Percentiles rank a stretch among this genome's conserved stretches.
These are phyloP conservation scores for Aspergillus persii DNA, from an alignment of 2,329 filamentous ascomycete genomes.

Conservation along the genomic window DNA sequence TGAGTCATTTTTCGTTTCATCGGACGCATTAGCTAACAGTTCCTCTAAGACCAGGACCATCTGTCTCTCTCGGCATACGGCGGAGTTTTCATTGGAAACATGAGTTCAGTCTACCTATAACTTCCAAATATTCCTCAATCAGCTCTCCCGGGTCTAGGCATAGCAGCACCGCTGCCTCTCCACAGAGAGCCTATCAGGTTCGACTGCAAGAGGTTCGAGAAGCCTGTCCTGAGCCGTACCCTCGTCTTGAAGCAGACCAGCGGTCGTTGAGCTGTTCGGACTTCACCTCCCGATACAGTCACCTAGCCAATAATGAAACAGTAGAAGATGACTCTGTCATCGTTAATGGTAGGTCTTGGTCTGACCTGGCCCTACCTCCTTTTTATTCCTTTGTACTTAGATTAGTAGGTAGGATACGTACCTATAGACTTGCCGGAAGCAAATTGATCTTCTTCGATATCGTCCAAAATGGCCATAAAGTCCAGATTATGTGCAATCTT, in stretches of 20 bases:
- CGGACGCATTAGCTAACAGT: conserved; percentile 21
- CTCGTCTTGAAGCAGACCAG: conserved; percentile 31
- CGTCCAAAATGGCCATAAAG: conserved; percentile 65
- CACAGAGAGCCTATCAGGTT: conserved; percentile 34
- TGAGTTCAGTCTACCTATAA: conserved; percentile 8
- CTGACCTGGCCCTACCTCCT: conserved; percentile 18
- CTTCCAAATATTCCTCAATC: not conserved
- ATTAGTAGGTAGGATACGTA: conserved; percentile 68
- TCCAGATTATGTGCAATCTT: conserved; percentile 76
- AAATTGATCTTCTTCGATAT: conserved; percentile 85
- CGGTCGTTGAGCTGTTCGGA: conserved; percentile 34
- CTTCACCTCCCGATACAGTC: conserved; percentile 38
- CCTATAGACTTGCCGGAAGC: conserved; percentile 68
- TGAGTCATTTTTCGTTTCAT: not conserved
- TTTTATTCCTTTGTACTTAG: conserved; percentile 37
- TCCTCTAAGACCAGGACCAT: conserved; percentile 26
- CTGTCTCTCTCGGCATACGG: conserved; percentile 10
- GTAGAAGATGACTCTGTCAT: conserved; percentile 39
- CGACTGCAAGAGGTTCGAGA: conserved; percentile 39
- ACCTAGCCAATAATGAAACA: conserved; percentile 39
- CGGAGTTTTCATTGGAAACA: conserved; percentile 3
- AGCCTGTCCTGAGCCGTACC: conserved; percentile 38
- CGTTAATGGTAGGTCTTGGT: conserved; percentile 42
- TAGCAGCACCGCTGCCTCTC: conserved; percentile 29
- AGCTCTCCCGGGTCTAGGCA: conserved; percentile 19